Evolutionary conservation across 2,329 filamentous ascomycete species (phyloP).

Genomic region (Juglanconis oblonga): DNA sequence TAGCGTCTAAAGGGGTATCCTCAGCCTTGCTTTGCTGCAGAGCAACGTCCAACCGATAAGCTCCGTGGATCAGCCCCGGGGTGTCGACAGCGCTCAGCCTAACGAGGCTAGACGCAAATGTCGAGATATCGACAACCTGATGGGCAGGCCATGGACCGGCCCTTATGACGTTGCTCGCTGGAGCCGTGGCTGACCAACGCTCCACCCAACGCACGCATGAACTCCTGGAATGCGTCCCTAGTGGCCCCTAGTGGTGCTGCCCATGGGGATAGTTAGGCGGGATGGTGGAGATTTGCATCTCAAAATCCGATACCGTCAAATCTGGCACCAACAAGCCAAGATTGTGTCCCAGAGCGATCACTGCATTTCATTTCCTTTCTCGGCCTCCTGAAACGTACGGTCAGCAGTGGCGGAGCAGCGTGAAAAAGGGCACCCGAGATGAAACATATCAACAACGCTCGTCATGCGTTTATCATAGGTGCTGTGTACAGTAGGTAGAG

Average conservation of each 20-base stretch:
- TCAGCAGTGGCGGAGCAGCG: background rate
- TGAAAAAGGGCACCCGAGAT: constrained; percentile 12
- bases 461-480: background rate
- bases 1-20: too few relatives aligned
- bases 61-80: too few relatives aligned
- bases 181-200: background rate
- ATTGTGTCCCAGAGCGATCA: constrained; percentile 2
- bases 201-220: background rate
- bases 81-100: too few relatives aligned
- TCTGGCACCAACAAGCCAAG: background rate
- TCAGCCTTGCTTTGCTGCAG: too few relatives aligned
- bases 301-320: background rate
- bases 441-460: constrained; percentile 10
- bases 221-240: too few relatives aligned
- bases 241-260: background rate
- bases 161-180: background rate
- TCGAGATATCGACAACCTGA: too few relatives aligned
- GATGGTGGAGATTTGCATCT: background rate
- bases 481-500: background rate
- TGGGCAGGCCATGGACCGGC: background rate
- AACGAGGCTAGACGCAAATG: too few relatives aligned
- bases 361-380: constrained; percentile 6
- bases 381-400: constrained; percentile 15
- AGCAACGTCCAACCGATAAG: too few relatives aligned
- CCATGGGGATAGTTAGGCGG: background rate